These are phyloP conservation scores for Porphyrellus cyaneotinctus DNA, from an alignment of 768 basidiomycete genomes.

Conservation along the genomic window DNA sequence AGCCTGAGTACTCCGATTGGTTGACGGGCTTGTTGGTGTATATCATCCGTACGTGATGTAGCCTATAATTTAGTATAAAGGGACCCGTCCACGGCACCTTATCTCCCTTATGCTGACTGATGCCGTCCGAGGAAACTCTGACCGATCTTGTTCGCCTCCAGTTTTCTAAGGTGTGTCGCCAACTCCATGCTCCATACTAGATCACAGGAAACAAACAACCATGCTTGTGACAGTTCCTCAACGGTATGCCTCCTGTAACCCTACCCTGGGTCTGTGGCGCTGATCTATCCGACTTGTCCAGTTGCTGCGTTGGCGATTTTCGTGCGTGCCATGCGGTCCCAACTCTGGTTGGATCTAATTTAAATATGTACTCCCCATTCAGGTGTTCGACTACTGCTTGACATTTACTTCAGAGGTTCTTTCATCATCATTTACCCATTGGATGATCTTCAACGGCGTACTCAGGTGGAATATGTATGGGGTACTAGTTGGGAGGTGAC, in stretches of 20 bases:
- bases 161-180: conserved; percentile 17
- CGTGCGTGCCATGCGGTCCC: conserved; percentile 3
- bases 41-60: too few relatives aligned
- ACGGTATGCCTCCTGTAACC: conserved; percentile 11
- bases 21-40: too few relatives aligned
- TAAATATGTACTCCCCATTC: neutral
- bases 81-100: too few relatives aligned
- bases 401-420: conserved; percentile 22
- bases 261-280: neutral
- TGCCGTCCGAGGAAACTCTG: conserved; percentile 5
- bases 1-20: too few relatives aligned
- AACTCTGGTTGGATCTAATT: neutral
- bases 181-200: neutral
- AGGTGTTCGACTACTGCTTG: conserved; percentile 24
- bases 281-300: neutral
- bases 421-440: neutral
- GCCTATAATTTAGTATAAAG: too few relatives aligned
- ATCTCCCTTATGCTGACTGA: neutral
- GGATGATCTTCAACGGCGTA: neutral
- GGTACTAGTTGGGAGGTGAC: conserved; percentile 21
- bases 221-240: conserved; percentile 10
- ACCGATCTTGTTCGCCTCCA: conserved; percentile 17
- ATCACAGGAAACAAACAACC: neutral
- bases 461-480: conserved; percentile 24
- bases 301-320: conserved; percentile 20